Evolutionary conservation across 2,329 filamentous ascomycete genomes (phyloP).

Genomic region (Alternaria brassicicola): DNA sequence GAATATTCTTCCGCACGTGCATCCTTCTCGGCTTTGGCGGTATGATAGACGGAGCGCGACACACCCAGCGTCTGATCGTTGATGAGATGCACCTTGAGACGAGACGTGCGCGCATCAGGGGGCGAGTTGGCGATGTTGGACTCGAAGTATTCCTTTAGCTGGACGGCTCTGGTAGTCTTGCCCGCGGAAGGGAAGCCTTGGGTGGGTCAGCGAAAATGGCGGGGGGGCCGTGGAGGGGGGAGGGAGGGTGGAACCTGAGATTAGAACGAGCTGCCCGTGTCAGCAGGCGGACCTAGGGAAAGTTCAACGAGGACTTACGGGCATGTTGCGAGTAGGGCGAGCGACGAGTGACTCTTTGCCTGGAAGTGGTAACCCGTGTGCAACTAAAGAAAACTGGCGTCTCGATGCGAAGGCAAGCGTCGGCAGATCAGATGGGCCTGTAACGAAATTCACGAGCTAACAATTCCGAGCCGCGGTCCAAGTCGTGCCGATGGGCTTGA

Average conservation of each 20-base stretch:
- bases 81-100: constrained; percentile 73
- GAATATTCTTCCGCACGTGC: constrained; percentile 77
- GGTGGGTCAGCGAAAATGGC: constrained; percentile 58
- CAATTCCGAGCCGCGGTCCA: constrained; percentile 28
- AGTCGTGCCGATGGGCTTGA: constrained; percentile 6
- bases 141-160: constrained; percentile 70
- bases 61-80: constrained; percentile 75
- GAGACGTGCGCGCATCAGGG: constrained; percentile 52
- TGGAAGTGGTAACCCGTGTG: constrained; percentile 7
- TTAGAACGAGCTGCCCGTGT: constrained; percentile 60
- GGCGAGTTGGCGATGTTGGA: constrained; percentile 59
- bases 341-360: constrained; percentile 1
- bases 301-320: constrained; percentile 30
- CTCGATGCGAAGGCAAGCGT: constrained; percentile 25
- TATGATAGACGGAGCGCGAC: constrained; percentile 73
- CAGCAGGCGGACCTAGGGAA: constrained; percentile 22
- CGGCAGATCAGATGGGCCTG: constrained; percentile 24
- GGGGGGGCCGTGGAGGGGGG: constrained; percentile 9
- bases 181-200: constrained; percentile 69
- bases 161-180: constrained; percentile 65
- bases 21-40: constrained; percentile 81
- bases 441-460: constrained; percentile 27
- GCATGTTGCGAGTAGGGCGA: constrained; percentile 25
- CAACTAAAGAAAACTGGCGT: constrained; percentile 10
- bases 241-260: constrained; percentile 51